phyloP scores from a whole-genome alignment of 2,329 filamentous ascomycete species.

The Pseudogymnoascus sp. region DNA sequence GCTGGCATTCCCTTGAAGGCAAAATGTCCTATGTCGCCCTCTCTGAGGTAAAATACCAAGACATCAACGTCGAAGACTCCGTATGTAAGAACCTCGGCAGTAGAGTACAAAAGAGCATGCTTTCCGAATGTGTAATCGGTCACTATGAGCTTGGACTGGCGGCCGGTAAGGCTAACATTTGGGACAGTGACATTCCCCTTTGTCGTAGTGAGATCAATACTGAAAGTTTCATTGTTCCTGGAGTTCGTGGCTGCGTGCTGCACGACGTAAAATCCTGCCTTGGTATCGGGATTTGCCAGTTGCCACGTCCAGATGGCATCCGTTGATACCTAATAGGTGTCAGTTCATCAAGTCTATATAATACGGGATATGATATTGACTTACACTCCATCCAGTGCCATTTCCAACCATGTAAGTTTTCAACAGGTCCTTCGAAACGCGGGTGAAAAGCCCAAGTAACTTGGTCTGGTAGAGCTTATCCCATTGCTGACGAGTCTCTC shows the following conservation, averaged over 20 bases:
- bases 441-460: slow-evolving; percentile 44
- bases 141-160: slow-evolving; percentile 45
- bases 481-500: slow-evolving; percentile 44
- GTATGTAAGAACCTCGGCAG: slow-evolving; percentile 41
- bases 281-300: slow-evolving; percentile 40
- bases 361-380: background rate
- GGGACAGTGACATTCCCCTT: slow-evolving; percentile 34
- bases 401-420: slow-evolving; percentile 47
- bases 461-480: slow-evolving; percentile 47
- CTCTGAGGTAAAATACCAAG: slow-evolving; percentile 39
- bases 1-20: slow-evolving; percentile 34
- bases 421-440: slow-evolving; percentile 40
- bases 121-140: slow-evolving; percentile 43
- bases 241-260: slow-evolving; percentile 39
- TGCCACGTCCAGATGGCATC: slow-evolving; percentile 41
- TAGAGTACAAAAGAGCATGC: slow-evolving; percentile 40
- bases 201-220: slow-evolving; percentile 39
- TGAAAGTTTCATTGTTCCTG: slow-evolving; percentile 35
- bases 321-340: slow-evolving; percentile 25
- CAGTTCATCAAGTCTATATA: slow-evolving; percentile 3
- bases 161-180: slow-evolving; percentile 40
- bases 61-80: slow-evolving; percentile 38
- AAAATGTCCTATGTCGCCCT: slow-evolving; percentile 41
- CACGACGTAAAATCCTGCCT: slow-evolving; percentile 42
- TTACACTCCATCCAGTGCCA: slow-evolving; percentile 39